These are phyloP conservation scores for Diplocarpon mali DNA, from an alignment of 2,329 filamentous ascomycete genomes.

Conservation along the genomic window DNA sequence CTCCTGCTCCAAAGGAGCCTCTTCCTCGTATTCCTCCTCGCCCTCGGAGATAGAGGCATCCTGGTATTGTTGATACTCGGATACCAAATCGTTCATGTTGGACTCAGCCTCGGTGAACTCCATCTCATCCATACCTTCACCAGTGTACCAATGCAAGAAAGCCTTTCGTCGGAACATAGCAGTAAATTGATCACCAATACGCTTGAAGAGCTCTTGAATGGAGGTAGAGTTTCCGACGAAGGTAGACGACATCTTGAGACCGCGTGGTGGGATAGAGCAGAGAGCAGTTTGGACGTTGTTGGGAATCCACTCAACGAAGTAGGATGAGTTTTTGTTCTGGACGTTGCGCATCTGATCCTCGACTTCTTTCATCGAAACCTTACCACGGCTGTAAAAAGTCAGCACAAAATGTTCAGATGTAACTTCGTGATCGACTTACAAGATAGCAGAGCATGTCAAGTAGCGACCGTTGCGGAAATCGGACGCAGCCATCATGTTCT, in stretches of 20 bases:
- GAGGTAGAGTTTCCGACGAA: conserved; percentile 99
- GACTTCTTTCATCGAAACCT: conserved; percentile 99
- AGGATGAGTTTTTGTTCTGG: conserved; percentile 98
- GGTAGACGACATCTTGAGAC: conserved; percentile 98
- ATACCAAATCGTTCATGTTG: conserved; percentile 99
- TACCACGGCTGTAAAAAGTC: conserved; percentile 62
- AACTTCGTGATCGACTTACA: conserved; percentile 33
- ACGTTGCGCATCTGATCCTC: conserved; percentile 99
- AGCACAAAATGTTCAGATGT: conserved; percentile 27
- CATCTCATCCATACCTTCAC: conserved; percentile 99
- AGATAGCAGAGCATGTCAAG: conserved; percentile 98
- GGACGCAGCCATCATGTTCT: conserved; percentile 99
- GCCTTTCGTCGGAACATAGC: conserved; percentile 99
- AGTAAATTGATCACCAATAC: conserved; percentile 98
- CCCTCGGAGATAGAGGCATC: conserved; percentile 95
- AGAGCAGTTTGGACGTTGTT: conserved; percentile 99
- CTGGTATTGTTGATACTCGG: conserved; percentile 99
- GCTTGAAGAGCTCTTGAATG: conserved; percentile 99
- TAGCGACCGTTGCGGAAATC: conserved; percentile 99
- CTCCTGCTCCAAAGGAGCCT: conserved; percentile 66
- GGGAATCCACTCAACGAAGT: conserved; percentile 99
- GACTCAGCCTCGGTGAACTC: conserved; percentile 99
- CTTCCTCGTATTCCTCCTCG: conserved; percentile 84
- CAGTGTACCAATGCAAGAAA: conserved; percentile 99
- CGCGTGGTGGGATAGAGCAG: conserved; percentile 95